Base-by-base conservation (phyloP, 345 rosid species). In the Combretum micranthum region DNA sequence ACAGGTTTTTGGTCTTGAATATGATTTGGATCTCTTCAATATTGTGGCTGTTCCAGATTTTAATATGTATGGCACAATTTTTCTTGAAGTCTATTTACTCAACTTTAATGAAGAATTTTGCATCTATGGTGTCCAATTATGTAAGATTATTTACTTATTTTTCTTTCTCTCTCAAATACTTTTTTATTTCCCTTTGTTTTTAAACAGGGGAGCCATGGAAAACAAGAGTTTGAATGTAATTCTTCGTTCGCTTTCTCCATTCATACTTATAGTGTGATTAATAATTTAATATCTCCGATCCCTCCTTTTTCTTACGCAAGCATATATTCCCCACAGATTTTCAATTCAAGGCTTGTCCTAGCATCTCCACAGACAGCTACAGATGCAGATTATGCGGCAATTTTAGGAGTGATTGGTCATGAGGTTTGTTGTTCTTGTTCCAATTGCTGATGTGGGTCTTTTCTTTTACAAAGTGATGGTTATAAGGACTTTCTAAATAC, bases 131-230 rank as follows among this genome's bases (percentile, higher is more conserved):
- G 52, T 58, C 26, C 20, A 14, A 58, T 6, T 20, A 39, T 18
- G 4, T 15, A 20, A 18, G 47, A 44, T 19, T 8, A 44, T 20
- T 44, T 17, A 1, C 17, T 16, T 23, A 44, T 47, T 47, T 52
- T 57, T 16, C 5, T n/a, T n/a, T 65, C 39, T 42, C 47, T 19
- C 15, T 42, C 12, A 1, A 10, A 53, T 45, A n/a, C 25, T 23
- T 0, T 55, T 47, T 23, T 44, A 42, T 37, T n/a, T n/a, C n/a
- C n/a, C 43, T 68, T 15, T 26, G 59, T 58, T 42, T 13, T 58
- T 76, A 75, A 52, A 55, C 77, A 90, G 99, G 97, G 99, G 99
- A 75, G 99, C 99, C 64, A 94, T 85, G 99, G 99, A 94, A 70
- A 94, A 90, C 79, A 94, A 94, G 78, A 94, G 99, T 82, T 75